phyloP scores from a whole-genome alignment of 306 rosid species.

The Cucumis cinereus region DNA sequence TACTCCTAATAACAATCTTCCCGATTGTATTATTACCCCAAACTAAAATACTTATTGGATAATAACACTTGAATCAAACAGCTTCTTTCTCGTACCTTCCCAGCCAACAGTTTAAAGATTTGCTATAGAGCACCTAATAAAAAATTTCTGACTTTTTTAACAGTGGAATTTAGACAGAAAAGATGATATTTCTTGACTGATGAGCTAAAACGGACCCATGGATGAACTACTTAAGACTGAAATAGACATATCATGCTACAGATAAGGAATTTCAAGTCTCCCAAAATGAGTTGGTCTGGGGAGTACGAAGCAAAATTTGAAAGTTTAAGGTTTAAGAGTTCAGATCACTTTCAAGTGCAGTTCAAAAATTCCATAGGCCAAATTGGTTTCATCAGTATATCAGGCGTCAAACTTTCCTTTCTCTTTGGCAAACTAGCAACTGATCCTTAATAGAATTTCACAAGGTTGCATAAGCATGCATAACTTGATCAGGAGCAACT shows the following conservation, averaged over 20 bases:
- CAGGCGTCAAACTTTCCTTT: constrained; percentile 36
- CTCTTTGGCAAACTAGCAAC: constrained; percentile 55
- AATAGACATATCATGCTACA: constrained; percentile 44
- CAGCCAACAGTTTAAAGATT: background rate
- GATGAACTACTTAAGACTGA: background rate
- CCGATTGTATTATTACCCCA: background rate
- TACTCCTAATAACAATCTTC: background rate
- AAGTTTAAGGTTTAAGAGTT: constrained; percentile 61
- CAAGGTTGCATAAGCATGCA: constrained; percentile 65
- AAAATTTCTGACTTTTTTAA: background rate
- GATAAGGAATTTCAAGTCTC: constrained; percentile 72
- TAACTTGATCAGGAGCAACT: constrained; percentile 17
- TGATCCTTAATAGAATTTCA: constrained; percentile 69
- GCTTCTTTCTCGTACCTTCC: background rate
- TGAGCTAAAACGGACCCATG: background rate
- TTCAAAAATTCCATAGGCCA: constrained; percentile 54
- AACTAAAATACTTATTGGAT: background rate
- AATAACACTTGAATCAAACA: background rate
- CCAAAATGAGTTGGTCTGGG: constrained; percentile 57
- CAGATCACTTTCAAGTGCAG: constrained; percentile 54
- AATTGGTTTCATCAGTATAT: constrained; percentile 52
- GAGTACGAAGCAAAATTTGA: constrained; percentile 46
- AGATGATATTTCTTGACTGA: background rate
- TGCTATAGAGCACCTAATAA: background rate
- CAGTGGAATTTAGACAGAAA: background rate